Evolutionary conservation across 2,329 filamentous ascomycete genomes (phyloP).

Genomic region (Nemania bipapillata): DNA sequence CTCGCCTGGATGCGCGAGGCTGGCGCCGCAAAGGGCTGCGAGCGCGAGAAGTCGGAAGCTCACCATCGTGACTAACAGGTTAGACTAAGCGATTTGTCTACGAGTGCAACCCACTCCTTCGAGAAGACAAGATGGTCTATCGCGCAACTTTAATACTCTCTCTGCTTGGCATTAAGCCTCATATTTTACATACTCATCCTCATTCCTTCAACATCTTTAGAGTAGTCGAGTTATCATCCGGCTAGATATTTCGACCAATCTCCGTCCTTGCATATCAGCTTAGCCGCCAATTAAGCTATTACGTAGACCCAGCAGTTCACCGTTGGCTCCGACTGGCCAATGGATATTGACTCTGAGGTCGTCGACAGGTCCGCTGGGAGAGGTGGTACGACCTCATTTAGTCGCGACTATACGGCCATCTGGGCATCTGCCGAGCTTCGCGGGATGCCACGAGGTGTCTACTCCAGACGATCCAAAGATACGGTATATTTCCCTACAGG

Average conservation of each 20-base stretch:
- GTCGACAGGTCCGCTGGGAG: not conserved
- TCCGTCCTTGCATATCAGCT: conserved; percentile 30
- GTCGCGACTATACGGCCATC: not conserved
- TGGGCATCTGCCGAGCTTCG: conserved; percentile 29
- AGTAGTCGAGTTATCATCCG: conserved; percentile 21
- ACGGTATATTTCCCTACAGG: conserved; percentile 10
- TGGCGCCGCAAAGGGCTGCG: conserved; percentile 25
- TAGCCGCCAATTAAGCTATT: conserved; percentile 31
- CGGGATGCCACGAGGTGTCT: not conserved
- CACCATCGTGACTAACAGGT: conserved; percentile 28
- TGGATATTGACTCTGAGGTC: conserved; percentile 10
- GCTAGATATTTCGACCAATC: conserved; percentile 23
- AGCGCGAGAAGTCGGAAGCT: conserved; percentile 25
- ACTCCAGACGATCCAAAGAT: not conserved
- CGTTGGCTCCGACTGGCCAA: conserved; percentile 15
- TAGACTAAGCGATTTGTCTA: not conserved
- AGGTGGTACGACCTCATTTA: conserved; percentile 26
- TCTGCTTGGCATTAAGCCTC: not conserved
- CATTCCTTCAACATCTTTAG: not conserved
- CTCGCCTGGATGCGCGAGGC: conserved; percentile 54
- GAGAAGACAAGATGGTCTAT: not conserved
- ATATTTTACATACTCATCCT: conserved; percentile 19
- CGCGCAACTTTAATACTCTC: not conserved
- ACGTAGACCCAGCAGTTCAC: conserved; percentile 19
- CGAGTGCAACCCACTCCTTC: not conserved